Conservation (phyloP, 169 alveolate species). For the Cryptosporidium canis region DNA sequence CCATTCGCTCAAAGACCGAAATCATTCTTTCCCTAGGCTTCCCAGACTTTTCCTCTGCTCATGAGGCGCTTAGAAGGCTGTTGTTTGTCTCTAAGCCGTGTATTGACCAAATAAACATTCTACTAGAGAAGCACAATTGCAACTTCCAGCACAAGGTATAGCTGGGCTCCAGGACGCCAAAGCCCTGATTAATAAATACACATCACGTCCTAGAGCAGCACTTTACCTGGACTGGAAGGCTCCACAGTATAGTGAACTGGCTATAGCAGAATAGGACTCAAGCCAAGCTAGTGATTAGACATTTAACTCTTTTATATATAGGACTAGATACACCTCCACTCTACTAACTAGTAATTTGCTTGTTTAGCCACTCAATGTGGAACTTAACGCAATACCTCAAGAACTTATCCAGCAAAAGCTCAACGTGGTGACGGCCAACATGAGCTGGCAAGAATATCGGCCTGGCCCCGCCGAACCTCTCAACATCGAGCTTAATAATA, state of each 20-base stretch:
- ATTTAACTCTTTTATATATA: neutral
- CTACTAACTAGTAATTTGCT: neutral
- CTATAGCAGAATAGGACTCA: neutral
- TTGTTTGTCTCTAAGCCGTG: slow-evolving; percentile 44
- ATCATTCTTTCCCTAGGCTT: slow-evolving; percentile 38
- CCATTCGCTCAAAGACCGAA: slow-evolving; percentile 1
- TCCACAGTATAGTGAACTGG: neutral
- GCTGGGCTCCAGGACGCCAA: no score
- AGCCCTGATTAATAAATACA: no score
- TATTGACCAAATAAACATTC: slow-evolving; percentile 14
- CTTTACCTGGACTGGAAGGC: neutral
- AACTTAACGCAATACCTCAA: slow-evolving; percentile 53
- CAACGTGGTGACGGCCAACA: slow-evolving; percentile 72
- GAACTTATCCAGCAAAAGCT: slow-evolving; percentile 53
- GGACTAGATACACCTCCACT: neutral
- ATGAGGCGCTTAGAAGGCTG: neutral
- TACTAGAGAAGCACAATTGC: slow-evolving; percentile 26
- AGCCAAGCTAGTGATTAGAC: neutral
- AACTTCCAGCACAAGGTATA: slow-evolving; percentile 32
- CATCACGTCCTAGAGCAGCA: no score
- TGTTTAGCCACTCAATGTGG: slow-evolving; percentile 27
- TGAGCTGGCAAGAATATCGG: slow-evolving; percentile 68
- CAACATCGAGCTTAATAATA: slow-evolving; percentile 7
- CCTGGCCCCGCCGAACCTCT: neutral
- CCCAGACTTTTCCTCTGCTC: slow-evolving; percentile 9